Evolutionary conservation across 108 stramenopile species (phyloP).

Genomic region (Nannochloropsis salina): DNA sequence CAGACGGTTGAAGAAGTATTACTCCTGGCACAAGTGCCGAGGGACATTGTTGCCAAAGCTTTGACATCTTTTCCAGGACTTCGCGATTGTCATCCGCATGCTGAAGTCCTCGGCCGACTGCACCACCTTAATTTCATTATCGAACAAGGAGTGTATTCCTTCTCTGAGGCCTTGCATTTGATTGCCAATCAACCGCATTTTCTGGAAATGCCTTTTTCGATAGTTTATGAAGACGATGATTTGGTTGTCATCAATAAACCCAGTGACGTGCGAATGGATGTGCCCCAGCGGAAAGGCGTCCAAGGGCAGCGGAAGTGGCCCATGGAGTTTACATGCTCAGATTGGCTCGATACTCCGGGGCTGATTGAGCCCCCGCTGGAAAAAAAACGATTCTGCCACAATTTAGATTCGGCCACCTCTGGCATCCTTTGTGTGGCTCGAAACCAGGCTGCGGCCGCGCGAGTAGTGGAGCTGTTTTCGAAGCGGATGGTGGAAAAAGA

Average conservation of each 20-base stretch:
- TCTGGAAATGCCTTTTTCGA: not conserved
- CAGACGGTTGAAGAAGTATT: slow-evolving; percentile 12
- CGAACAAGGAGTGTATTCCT: not conserved
- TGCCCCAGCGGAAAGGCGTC: not conserved
- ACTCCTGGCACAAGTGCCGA: not conserved
- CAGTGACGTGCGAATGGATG: not conserved
- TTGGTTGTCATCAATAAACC: not conserved
- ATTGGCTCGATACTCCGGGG: slow-evolving; percentile 9
- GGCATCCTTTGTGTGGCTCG: not conserved
- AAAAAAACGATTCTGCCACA: slow-evolving; percentile 6
- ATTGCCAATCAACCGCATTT: not conserved
- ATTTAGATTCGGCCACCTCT: not conserved
- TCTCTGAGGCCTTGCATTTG: not conserved
- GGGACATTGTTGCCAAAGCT: not conserved
- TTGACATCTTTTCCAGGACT: not conserved
- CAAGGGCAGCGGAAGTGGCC: not conserved
- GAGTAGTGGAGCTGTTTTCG: not conserved
- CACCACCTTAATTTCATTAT: not conserved
- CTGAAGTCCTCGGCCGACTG: not conserved
- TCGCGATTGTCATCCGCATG: not conserved
- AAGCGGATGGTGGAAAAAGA: not conserved
- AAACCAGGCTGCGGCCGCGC: not conserved
- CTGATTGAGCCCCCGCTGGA: not conserved
- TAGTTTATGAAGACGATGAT: not conserved
- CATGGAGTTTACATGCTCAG: slow-evolving; percentile 1